Conservation (phyloP, 2,329 filamentous ascomycete genomes). For the Fonsecaea pedrosoi region DNA sequence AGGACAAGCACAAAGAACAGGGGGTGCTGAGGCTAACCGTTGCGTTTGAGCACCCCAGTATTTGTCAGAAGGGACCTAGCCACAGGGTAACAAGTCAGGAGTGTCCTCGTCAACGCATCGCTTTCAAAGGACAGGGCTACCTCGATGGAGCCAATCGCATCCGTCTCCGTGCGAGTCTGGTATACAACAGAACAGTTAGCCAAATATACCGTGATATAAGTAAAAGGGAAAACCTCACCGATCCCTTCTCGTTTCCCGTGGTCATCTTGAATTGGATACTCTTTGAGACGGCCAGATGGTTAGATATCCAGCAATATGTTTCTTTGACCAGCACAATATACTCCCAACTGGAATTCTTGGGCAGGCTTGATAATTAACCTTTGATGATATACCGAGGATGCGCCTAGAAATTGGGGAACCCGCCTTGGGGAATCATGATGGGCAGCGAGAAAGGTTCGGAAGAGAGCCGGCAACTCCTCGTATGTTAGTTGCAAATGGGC, state of each 20-base stretch:
- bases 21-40: constrained; percentile 57
- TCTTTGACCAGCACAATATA: background rate
- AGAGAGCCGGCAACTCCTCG: background rate
- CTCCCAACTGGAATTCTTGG: background rate
- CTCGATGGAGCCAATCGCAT: constrained; percentile 96
- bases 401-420: background rate
- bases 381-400: background rate
- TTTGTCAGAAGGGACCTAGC: constrained; percentile 64
- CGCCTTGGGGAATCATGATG: background rate
- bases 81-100: background rate
- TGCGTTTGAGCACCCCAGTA: constrained; percentile 76
- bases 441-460: background rate
- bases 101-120: background rate
- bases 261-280: background rate
- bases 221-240: background rate
- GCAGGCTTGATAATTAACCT: constrained; percentile 1
- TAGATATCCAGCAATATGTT: background rate
- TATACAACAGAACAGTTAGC: background rate
- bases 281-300: background rate
- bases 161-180: constrained; percentile 80
- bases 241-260: background rate
- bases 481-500: background rate
- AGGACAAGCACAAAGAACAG: background rate
- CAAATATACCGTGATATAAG: background rate
- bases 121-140: constrained; percentile 49